A percentile compares a stretch with the other conserved stretches of the same genome.
phyloP scores from a whole-genome alignment of 257 asterid species.

The Gentiana macrophylla region DNA sequence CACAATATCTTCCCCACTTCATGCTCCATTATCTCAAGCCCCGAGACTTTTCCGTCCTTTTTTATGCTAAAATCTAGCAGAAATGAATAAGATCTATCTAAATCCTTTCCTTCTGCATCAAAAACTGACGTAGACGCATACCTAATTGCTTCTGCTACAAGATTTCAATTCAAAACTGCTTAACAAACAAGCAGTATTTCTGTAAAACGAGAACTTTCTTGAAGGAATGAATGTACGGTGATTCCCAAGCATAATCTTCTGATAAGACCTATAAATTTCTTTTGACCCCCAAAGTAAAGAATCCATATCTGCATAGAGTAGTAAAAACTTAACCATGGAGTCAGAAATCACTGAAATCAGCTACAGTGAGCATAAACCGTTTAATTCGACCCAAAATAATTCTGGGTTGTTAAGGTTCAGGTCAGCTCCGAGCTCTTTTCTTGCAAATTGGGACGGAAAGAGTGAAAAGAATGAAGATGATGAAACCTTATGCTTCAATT shows the following conservation, averaged over 20 bases:
- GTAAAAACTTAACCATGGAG: slow-evolving; percentile 29
- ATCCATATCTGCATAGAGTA: background rate
- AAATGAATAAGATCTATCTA: slow-evolving; percentile 7
- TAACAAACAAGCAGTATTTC: slow-evolving; percentile 38
- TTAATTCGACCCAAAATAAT: slow-evolving; percentile 18
- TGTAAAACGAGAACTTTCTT: slow-evolving; percentile 23
- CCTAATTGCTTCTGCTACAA: slow-evolving; percentile 41
- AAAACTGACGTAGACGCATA: slow-evolving; percentile 8
- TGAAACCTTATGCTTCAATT: slow-evolving; percentile 25
- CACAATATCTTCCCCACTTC: background rate
- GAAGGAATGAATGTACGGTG: slow-evolving; percentile 52
- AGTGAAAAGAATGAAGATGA: slow-evolving; percentile 2
- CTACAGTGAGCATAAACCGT: slow-evolving; percentile 13
- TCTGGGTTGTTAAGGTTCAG: slow-evolving; percentile 63
- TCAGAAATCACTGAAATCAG: slow-evolving; percentile 27
- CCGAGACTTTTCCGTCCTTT: background rate
- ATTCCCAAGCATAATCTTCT: slow-evolving; percentile 48
- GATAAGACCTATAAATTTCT: slow-evolving; percentile 30
- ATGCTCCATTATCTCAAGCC: slow-evolving; percentile 1
- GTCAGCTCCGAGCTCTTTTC: slow-evolving; percentile 63
- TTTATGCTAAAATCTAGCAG: slow-evolving; percentile 5
- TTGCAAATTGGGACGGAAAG: slow-evolving; percentile 25
- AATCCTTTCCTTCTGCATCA: background rate
- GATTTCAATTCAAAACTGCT: slow-evolving; percentile 30
- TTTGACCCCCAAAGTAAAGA: slow-evolving; percentile 10